Percentiles rank a stretch among this genome's conserved stretches.
phyloP scores from a whole-genome alignment of 2,329 filamentous ascomycete species.

The Penicillium sp. region DNA sequence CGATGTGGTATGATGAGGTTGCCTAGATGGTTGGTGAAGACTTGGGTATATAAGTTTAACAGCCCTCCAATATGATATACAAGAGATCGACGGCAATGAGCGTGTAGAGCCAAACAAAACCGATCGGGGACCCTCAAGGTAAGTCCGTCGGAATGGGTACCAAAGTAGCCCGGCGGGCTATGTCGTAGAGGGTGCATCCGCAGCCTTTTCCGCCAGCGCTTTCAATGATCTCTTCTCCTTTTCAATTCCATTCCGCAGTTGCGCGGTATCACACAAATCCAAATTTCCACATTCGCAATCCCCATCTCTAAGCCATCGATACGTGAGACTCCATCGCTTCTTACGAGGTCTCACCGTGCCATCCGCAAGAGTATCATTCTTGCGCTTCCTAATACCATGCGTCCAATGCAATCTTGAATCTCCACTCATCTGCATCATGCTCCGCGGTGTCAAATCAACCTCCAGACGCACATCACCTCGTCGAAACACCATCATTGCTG shows the following conservation, averaged over 20 bases:
- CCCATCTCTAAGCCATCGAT: conserved; percentile 53
- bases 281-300: conserved; percentile 55
- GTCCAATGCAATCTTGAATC: conserved; percentile 58
- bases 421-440: conserved; percentile 55
- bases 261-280: conserved; percentile 55
- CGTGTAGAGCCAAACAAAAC: too few species aligned
- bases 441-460: conserved; percentile 51
- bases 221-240: conserved; percentile 47
- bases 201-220: conserved; percentile 14
- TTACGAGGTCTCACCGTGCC: conserved; percentile 46
- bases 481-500: conserved; percentile 35
- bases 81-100: too few species aligned
- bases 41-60: too few species aligned
- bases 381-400: conserved; percentile 57
- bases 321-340: conserved; percentile 59
- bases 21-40: too few species aligned
- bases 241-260: conserved; percentile 49
- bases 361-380: conserved; percentile 52
- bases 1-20: too few species aligned
- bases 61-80: too few species aligned
- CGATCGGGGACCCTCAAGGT: too few species aligned
- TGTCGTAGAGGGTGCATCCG: background rate
- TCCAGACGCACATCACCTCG: conserved; percentile 38
- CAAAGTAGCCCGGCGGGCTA: background rate
- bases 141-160: background rate